These are phyloP conservation scores for Phaffomyces opuntiae DNA, from an alignment of 805 yeast genomes.

Conservation along the genomic window DNA sequence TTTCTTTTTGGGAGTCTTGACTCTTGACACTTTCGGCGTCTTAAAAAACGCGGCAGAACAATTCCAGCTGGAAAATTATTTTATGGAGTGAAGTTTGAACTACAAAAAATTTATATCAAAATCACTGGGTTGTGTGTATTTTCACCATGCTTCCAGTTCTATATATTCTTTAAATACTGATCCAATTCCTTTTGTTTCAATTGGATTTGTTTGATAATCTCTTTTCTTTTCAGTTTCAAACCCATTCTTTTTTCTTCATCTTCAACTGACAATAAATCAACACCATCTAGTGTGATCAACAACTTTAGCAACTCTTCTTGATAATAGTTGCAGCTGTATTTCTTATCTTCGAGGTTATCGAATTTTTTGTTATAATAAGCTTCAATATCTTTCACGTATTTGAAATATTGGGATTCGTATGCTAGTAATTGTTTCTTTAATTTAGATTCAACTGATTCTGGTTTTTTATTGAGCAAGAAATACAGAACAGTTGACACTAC, in stretches of 20 bases:
- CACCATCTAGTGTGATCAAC: not conserved
- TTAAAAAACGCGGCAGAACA: slow-evolving; percentile 4
- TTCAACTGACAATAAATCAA: slow-evolving; percentile 6
- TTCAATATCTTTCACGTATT: slow-evolving; percentile 2
- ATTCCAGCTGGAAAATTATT: slow-evolving; percentile 1
- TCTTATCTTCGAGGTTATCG: slow-evolving; percentile 12
- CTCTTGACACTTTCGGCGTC: not conserved
- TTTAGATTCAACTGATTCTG: not conserved
- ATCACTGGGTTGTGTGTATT: not conserved
- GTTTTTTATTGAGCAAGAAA: not conserved
- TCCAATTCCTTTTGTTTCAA: slow-evolving; percentile 11
- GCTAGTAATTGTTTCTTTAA: not conserved
- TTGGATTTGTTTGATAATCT: slow-evolving; percentile 53
- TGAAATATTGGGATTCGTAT: not conserved
- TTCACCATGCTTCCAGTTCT: too few species aligned
- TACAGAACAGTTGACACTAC: slow-evolving; percentile 10
- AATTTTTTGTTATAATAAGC: slow-evolving; percentile 1
- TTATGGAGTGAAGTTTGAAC: too few species aligned
- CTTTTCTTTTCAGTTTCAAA: slow-evolving; percentile 52
- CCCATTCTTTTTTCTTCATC: slow-evolving; percentile 35
- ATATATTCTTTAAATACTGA: slow-evolving; percentile 5
- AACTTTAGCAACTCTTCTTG: not conserved
- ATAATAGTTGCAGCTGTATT: slow-evolving; percentile 43
- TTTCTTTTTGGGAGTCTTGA: not conserved
- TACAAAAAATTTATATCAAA: too few species aligned